These are phyloP conservation scores for Clarkia xantiana DNA, from an alignment of 345 rosid species.

Conservation along the genomic window DNA sequence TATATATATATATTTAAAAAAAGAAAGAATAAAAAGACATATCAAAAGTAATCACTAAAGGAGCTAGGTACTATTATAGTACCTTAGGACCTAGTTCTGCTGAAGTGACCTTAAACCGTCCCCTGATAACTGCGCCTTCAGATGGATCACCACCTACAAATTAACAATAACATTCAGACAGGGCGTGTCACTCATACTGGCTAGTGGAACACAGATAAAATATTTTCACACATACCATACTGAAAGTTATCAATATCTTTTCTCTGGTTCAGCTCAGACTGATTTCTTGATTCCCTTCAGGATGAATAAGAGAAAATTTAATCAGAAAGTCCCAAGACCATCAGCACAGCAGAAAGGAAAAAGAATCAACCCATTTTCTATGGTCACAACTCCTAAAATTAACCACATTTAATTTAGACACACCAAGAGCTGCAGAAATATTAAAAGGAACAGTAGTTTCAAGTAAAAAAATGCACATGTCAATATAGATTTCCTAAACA, in stretches of 20 bases:
- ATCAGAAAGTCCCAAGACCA: constrained; percentile 11
- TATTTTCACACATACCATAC: constrained; percentile 22
- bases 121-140: constrained; percentile 73
- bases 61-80: constrained; percentile 2
- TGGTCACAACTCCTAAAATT: too few relatives aligned
- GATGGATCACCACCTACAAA: constrained; percentile 54
- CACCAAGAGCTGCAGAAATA: background rate
- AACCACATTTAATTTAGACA: too few relatives aligned
- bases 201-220: background rate
- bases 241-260: constrained; percentile 49
- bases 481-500: too few relatives aligned
- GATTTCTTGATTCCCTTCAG: constrained; percentile 53
- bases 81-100: constrained; percentile 88
- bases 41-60: too few relatives aligned
- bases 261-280: constrained; percentile 47
- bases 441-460: too few relatives aligned
- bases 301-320: constrained; percentile 7
- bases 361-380: too few relatives aligned
- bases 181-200: background rate
- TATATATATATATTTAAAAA: constrained; percentile 3
- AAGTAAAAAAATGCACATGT: too few relatives aligned
- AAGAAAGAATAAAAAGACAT: too few relatives aligned
- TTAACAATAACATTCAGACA: background rate
- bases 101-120: constrained; percentile 83
- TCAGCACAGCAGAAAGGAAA: background rate